Evolutionary conservation across 768 basidiomycete species (phyloP).

Genomic region (Baorangia bicolor): DNA sequence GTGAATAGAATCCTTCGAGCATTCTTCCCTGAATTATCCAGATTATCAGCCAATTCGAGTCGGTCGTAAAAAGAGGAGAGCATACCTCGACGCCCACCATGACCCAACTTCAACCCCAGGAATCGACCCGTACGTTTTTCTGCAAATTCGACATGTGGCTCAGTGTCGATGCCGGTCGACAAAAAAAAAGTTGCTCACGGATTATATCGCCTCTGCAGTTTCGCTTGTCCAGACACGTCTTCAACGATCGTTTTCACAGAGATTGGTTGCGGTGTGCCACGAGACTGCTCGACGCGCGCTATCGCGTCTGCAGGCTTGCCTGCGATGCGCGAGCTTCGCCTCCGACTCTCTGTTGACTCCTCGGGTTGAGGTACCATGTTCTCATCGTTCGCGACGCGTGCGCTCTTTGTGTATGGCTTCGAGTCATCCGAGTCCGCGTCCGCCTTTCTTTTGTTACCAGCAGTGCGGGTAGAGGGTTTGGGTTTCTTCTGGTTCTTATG

Average conservation of each 20-base stretch:
- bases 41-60: not conserved
- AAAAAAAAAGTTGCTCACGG: conserved; percentile 22
- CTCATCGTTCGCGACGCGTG: conserved; percentile 20
- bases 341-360: conserved; percentile 29
- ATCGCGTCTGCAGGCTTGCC: conserved; percentile 56
- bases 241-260: conserved; percentile 38
- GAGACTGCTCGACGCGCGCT: conserved; percentile 36
- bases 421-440: conserved; percentile 29
- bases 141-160: conserved; percentile 25
- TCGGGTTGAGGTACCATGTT: conserved; percentile 6
- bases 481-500: conserved; percentile 18
- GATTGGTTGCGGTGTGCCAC: conserved; percentile 36
- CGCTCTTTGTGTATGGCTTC: conserved; percentile 23
- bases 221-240: conserved; percentile 37
- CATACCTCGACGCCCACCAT: conserved; percentile 76
- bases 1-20: conserved; percentile 78
- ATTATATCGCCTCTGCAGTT: conserved; percentile 31
- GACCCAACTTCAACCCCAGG: conserved; percentile 77
- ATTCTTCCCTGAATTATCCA: conserved; percentile 43
- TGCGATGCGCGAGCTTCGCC: conserved; percentile 68
- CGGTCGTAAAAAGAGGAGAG: not conserved
- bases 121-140: conserved; percentile 79
- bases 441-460: conserved; percentile 43
- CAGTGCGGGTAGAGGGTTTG: not conserved
- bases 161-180: conserved; percentile 20